Evolutionary conservation across 1,284 basidiomycete species (phyloP).

Genomic region (Meripilus lineatus): DNA sequence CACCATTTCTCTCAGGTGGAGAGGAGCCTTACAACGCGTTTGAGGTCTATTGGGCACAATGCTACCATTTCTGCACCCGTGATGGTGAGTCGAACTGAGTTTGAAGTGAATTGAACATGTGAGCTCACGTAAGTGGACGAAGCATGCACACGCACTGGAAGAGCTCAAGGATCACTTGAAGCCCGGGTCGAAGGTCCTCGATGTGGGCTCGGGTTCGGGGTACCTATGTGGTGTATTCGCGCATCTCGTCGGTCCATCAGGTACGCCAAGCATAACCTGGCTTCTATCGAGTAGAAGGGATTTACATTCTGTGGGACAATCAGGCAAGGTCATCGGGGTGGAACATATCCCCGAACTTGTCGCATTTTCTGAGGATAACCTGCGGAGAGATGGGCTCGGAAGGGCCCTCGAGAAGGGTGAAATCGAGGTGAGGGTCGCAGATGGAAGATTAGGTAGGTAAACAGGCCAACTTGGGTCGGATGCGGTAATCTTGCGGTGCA

Average conservation of each 20-base stretch:
- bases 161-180: conserved; percentile 66
- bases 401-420: conserved; percentile 43
- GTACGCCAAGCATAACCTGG: too few relatives aligned
- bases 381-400: conserved; percentile 64
- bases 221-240: conserved; percentile 77
- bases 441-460: conserved; percentile 70
- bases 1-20: conserved; percentile 1
- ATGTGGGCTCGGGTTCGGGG: conserved; percentile 78
- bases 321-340: conserved; percentile 76
- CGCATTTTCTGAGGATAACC: conserved; percentile 65
- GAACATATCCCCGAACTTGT: conserved; percentile 86
- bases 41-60: conserved; percentile 68
- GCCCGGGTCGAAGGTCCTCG: conserved; percentile 72
- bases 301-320: conserved; percentile 55
- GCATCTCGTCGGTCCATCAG: conserved; percentile 49
- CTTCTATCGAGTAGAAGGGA: too few relatives aligned
- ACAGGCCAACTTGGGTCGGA: not conserved
- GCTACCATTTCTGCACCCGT: conserved; percentile 92
- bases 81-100: conserved; percentile 52
- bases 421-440: conserved; percentile 69
- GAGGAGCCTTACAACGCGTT: not conserved
- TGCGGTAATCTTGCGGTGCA: not conserved
- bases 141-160: conserved; percentile 83
- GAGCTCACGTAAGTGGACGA: not conserved
- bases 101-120: not conserved